These are phyloP conservation scores for Tephrocybe sp. DNA, from an alignment of 768 basidiomycete genomes.

Conservation along the genomic window DNA sequence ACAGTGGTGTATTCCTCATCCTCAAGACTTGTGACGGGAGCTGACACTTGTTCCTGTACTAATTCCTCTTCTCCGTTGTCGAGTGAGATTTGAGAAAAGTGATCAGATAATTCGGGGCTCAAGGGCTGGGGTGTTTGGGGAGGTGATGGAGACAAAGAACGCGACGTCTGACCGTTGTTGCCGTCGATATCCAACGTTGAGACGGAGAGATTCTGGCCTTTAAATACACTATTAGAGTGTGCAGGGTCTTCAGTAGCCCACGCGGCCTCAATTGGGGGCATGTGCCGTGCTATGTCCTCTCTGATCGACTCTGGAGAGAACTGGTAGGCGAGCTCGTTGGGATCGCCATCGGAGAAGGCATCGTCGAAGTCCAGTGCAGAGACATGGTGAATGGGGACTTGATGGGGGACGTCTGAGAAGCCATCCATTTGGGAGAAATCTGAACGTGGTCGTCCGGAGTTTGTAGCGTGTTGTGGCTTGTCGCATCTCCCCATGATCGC, in stretches of 20 bases:
- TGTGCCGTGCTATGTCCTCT: constrained; percentile 55
- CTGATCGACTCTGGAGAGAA: constrained; percentile 66
- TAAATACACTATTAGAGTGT: constrained; percentile 34
- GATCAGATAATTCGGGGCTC: constrained; percentile 25
- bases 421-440: constrained; percentile 14
- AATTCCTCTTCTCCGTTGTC: constrained; percentile 20
- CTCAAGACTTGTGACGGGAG: not conserved
- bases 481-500: constrained; percentile 59
- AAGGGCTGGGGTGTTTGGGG: constrained; percentile 22
- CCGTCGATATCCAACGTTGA: constrained; percentile 60
- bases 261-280: constrained; percentile 32
- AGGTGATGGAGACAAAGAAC: constrained; percentile 18
- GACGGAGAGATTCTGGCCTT: constrained; percentile 44
- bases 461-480: not conserved
- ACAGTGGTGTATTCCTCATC: constrained; percentile 32
- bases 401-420: constrained; percentile 7
- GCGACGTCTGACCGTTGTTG: constrained; percentile 24
- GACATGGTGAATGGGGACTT: constrained; percentile 21
- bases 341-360: constrained; percentile 64
- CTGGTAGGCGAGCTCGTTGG: constrained; percentile 44
- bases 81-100: constrained; percentile 41
- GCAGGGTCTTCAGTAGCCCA: constrained; percentile 30
- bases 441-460: constrained; percentile 10
- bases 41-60: constrained; percentile 1
- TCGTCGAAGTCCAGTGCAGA: constrained; percentile 56